Conservation (phyloP, 169 alveolate genomes). For the Perkinsus chesapeaki region DNA sequence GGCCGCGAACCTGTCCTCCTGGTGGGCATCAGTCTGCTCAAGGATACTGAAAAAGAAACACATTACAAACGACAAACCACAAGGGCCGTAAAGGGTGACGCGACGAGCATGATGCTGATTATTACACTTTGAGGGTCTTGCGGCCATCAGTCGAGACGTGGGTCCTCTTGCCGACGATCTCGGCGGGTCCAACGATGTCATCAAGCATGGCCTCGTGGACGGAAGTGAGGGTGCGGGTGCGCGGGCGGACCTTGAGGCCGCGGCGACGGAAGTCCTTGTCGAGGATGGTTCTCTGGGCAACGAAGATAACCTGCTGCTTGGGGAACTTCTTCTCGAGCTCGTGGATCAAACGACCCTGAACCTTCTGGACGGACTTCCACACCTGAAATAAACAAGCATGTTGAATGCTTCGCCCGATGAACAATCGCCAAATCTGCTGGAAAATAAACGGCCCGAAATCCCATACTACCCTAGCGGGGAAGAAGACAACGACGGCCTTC, state of each 20-base stretch:
- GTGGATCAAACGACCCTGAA: constrained; percentile 73
- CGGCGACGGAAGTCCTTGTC: constrained; percentile 68
- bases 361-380: constrained; percentile 57
- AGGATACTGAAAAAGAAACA: not conserved
- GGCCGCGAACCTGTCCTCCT: constrained; percentile 80
- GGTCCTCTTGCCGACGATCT: constrained; percentile 64
- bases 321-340: constrained; percentile 86
- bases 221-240: constrained; percentile 82
- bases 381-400: not conserved
- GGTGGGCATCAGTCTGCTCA: constrained; percentile 8
- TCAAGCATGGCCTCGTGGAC: constrained; percentile 87
- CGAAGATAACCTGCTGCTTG: constrained; percentile 81
- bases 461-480: not conserved
- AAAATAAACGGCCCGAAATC: not conserved
- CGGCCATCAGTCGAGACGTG: not conserved
- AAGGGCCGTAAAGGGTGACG: not conserved
- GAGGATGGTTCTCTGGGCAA: constrained; percentile 81
- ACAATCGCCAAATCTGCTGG: not conserved
- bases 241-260: constrained; percentile 77
- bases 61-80: not conserved
- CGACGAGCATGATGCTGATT: not conserved
- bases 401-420: not conserved
- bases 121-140: not conserved
- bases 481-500: not conserved
- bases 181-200: constrained; percentile 83